Evolutionary conservation across 1,139 yeast species (phyloP).

Genomic region (Debaryomyces fabryi): DNA sequence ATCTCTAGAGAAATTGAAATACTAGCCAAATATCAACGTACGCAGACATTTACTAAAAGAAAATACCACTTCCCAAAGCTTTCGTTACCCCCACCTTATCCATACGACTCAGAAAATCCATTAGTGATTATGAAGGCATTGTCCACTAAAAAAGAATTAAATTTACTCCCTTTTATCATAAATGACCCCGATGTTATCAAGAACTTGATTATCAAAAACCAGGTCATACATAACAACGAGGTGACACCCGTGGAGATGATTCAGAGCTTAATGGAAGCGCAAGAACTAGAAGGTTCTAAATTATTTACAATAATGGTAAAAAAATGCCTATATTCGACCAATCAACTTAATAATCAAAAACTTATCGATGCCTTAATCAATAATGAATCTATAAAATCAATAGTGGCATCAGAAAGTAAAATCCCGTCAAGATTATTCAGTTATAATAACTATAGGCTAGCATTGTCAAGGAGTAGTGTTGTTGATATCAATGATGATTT

Average conservation of each 20-base stretch:
- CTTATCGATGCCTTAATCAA: constrained; percentile 11
- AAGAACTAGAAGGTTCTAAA: constrained; percentile 21
- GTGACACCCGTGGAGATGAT: constrained; percentile 13
- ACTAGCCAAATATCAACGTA: constrained; percentile 8
- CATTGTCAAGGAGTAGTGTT: constrained; percentile 9
- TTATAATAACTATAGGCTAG: constrained; percentile 11
- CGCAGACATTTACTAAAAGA: neutral
- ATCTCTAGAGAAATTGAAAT: constrained; percentile 12
- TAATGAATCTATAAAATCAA: constrained; percentile 15
- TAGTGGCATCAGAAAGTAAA: constrained; percentile 15
- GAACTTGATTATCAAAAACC: constrained; percentile 12
- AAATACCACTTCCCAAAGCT: constrained; percentile 16
- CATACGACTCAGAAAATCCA: constrained; percentile 10
- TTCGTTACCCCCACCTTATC: constrained; percentile 13
- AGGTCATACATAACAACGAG: constrained; percentile 4
- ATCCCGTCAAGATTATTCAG: constrained; percentile 14
- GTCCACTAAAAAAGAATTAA: constrained; percentile 11
- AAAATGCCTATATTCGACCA: constrained; percentile 12
- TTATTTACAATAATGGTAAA: constrained; percentile 18
- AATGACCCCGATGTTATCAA: constrained; percentile 14
- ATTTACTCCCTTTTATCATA: constrained; percentile 18
- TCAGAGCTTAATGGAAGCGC: constrained; percentile 16
- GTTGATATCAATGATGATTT: constrained; percentile 6
- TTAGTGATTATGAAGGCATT: constrained; percentile 14
- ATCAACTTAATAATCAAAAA: constrained; percentile 9